Evolutionary conservation across 192 early-diverging fungal genomes (phyloP).

Genomic region (Umbelopsis vinacea): DNA sequence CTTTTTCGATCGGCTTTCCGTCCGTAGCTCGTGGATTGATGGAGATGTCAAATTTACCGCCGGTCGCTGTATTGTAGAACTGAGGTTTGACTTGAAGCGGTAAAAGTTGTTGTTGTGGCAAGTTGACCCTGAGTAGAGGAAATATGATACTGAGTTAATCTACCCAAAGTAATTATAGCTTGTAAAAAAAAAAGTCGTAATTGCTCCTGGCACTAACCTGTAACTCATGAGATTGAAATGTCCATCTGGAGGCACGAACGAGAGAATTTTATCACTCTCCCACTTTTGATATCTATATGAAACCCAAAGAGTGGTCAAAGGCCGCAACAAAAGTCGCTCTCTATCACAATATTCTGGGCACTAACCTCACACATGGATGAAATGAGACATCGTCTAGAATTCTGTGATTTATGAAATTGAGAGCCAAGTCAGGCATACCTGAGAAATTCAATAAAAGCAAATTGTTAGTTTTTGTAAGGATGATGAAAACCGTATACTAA

Average conservation of each 20-base stretch:
- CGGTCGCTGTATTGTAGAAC: constrained; percentile 57
- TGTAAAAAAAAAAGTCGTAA: no score
- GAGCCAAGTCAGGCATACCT: constrained; percentile 89
- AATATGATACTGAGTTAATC: not conserved
- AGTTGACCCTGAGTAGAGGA: constrained; percentile 50
- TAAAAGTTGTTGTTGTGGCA: constrained; percentile 59
- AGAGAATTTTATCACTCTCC: constrained; percentile 77
- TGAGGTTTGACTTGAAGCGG: constrained; percentile 68
- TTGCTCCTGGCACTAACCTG: constrained; percentile 38
- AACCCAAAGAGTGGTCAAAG: constrained; percentile 3
- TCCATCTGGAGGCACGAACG: constrained; percentile 95
- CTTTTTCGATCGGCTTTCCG: constrained; percentile 69
- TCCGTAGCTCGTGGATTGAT: constrained; percentile 65
- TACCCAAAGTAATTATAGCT: not conserved
- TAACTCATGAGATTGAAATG: constrained; percentile 89
- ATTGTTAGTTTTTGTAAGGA: not conserved
- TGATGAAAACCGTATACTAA: not conserved
- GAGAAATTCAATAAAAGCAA: not conserved
- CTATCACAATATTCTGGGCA: not conserved
- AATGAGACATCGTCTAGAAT: constrained; percentile 83
- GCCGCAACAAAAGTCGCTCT: constrained; percentile 19
- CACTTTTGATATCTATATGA: constrained; percentile 64
- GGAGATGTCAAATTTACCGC: constrained; percentile 72
- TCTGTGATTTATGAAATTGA: constrained; percentile 72
- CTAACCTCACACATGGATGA: constrained; percentile 85